Evolutionary conservation across 768 basidiomycete genomes (phyloP).

Genomic region (Tephrocybe sp.): DNA sequence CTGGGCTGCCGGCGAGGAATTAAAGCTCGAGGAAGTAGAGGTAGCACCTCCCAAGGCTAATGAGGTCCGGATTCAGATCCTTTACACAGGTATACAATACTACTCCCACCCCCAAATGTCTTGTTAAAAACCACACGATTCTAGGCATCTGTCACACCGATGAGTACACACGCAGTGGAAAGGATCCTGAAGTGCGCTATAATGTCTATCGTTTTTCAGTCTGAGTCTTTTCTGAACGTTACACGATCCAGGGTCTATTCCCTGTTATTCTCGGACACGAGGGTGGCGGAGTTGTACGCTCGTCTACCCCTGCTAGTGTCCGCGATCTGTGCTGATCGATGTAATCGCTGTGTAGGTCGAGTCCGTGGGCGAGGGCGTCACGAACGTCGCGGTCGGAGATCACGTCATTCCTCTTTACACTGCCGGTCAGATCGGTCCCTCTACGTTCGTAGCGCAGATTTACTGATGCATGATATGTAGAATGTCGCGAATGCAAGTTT

Average conservation of each 20-base stretch:
- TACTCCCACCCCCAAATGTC: not conserved
- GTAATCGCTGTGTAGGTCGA: constrained; percentile 67
- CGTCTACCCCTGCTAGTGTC: not conserved
- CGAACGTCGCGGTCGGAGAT: constrained; percentile 72
- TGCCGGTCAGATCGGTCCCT: constrained; percentile 56
- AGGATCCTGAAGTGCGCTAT: constrained; percentile 85
- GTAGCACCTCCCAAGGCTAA: constrained; percentile 87
- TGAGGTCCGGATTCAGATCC: constrained; percentile 92
- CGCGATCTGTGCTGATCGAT: constrained; percentile 13
- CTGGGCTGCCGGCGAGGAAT: constrained; percentile 87
- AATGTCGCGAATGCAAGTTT: constrained; percentile 97
- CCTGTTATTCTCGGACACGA: constrained; percentile 95
- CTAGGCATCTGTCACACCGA: constrained; percentile 96
- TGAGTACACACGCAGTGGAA: constrained; percentile 94
- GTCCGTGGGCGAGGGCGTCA: constrained; percentile 96
- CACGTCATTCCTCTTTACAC: constrained; percentile 98
- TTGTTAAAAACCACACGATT: not conserved
- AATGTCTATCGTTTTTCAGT: not conserved
- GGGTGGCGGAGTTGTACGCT: constrained; percentile 82
- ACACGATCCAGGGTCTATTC: constrained; percentile 66
- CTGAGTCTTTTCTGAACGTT: not conserved
- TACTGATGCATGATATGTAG: constrained; percentile 33
- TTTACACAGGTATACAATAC: constrained; percentile 71
- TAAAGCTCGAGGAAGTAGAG: constrained; percentile 88
- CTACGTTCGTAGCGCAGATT: not conserved